These are phyloP conservation scores for Aspergillus oerlinghausenensis DNA, from an alignment of 2,329 filamentous ascomycete species.

Conservation along the genomic window DNA sequence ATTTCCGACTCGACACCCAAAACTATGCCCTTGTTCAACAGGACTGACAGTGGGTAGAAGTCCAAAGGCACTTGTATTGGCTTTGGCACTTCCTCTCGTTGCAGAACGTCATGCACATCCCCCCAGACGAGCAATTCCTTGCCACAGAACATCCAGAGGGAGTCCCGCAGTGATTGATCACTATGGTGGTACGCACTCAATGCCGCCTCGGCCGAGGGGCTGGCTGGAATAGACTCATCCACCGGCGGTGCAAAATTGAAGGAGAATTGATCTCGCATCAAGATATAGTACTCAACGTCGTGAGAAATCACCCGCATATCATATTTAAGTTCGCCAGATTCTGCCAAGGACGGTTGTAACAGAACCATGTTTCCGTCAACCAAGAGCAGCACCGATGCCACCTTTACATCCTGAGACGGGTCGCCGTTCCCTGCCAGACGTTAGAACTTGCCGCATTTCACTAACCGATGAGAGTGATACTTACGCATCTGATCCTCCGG, in stretches of 20 bases:
- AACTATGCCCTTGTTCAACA: conserved; percentile 85
- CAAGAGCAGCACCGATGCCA: conserved; percentile 90
- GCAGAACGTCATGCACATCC: conserved; percentile 77
- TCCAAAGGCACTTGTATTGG: conserved; percentile 79
- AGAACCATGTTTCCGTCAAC: conserved; percentile 95
- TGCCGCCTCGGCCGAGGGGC: conserved; percentile 44
- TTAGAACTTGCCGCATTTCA: conserved; percentile 9
- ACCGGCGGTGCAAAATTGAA: conserved; percentile 44
- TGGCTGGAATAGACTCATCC: conserved; percentile 47
- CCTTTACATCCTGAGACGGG: conserved; percentile 89
- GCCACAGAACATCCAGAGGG: conserved; percentile 92
- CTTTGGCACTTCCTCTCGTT: conserved; percentile 67
- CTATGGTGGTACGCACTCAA: conserved; percentile 39
- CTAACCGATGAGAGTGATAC: conserved; percentile 14
- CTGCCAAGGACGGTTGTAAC: conserved; percentile 78
- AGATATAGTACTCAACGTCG: conserved; percentile 90
- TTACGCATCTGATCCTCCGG: conserved; percentile 79
- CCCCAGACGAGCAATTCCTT: conserved; percentile 82
- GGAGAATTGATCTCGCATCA: conserved; percentile 77
- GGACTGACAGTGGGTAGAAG: conserved; percentile 86
- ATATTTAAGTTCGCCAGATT: conserved; percentile 83
- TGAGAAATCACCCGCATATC: conserved; percentile 97
- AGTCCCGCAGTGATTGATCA: conserved; percentile 67
- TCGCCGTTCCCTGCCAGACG: conserved; percentile 65
- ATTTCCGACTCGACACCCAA: conserved; percentile 89